Percentiles rank a stretch among this genome's conserved stretches.
Evolutionary conservation across 257 asterid genomes (phyloP).

Genomic region (Striga asiatica): DNA sequence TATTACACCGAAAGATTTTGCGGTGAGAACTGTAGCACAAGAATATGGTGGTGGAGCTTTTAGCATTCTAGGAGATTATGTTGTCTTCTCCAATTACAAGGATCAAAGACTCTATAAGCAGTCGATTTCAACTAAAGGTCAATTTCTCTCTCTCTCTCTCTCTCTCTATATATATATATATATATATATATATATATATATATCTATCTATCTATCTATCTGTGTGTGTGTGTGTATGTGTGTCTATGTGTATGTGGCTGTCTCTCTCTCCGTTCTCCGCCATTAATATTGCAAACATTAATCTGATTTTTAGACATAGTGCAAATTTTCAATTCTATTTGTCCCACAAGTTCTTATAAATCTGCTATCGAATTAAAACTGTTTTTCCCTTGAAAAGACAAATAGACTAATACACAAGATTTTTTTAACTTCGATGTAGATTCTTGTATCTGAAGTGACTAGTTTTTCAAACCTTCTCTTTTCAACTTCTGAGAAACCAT

Average conservation of each 20-base stretch:
- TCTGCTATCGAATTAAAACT: not conserved
- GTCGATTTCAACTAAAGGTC: slow-evolving; percentile 54
- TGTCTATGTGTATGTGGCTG: too few species aligned
- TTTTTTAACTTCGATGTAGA: not conserved
- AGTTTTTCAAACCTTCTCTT: slow-evolving; percentile 1
- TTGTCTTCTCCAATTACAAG: slow-evolving; percentile 77
- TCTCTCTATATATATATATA: too few species aligned
- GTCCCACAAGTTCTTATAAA: not conserved
- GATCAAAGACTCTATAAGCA: slow-evolving; percentile 84
- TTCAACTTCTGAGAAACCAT: too few species aligned
- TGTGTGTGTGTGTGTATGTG: too few species aligned
- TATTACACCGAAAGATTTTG: slow-evolving; percentile 65
- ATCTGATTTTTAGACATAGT: not conserved
- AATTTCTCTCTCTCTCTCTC: not conserved
- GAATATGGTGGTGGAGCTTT: slow-evolving; percentile 96
- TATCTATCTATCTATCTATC: too few species aligned
- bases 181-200: too few species aligned
- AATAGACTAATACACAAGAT: too few species aligned
- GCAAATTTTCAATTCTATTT: not conserved
- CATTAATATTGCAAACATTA: not conserved
- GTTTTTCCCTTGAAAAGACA: not conserved
- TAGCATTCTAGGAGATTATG: slow-evolving; percentile 41
- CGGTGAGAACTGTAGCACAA: slow-evolving; percentile 82
- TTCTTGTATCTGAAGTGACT: slow-evolving; percentile 7
- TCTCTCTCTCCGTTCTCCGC: slow-evolving; percentile 9